Conservation (phyloP, 768 basidiomycete species). For the Cystobasidium ongulense region DNA sequence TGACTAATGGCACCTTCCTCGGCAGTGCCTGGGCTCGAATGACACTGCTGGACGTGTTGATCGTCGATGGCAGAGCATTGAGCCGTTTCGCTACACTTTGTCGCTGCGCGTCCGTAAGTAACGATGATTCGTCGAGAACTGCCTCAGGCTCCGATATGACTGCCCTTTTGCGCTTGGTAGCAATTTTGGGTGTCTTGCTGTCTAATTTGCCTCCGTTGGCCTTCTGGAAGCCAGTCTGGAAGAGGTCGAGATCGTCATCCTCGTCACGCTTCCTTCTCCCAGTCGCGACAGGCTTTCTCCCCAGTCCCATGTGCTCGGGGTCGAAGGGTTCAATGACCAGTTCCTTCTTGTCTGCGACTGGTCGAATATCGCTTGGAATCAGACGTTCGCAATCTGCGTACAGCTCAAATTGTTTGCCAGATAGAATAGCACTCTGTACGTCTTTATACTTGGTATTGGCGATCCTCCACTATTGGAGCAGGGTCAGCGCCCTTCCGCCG, state of each 20-base stretch:
- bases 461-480: slow-evolving; percentile 55
- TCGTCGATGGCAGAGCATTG: neutral
- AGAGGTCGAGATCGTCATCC: slow-evolving; percentile 9
- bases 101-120: neutral
- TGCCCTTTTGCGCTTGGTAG: neutral
- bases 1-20: neutral
- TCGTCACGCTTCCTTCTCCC: slow-evolving; percentile 66
- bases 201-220: slow-evolving; percentile 12
- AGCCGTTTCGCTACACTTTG: neutral
- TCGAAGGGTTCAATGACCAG: slow-evolving; percentile 23
- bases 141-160: neutral
- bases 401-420: slow-evolving; percentile 77
- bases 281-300: slow-evolving; percentile 22
- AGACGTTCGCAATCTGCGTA: slow-evolving; percentile 86
- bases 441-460: slow-evolving; percentile 77
- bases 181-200: neutral
- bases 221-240: slow-evolving; percentile 22
- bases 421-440: slow-evolving; percentile 77
- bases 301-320: slow-evolving; percentile 20
- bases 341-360: slow-evolving; percentile 10
- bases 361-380: slow-evolving; percentile 56
- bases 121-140: neutral
- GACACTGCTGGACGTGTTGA: neutral
- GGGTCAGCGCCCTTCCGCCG: neutral
- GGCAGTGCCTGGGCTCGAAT: neutral